Base-by-base conservation (phyloP, 176 grass and related monocot species). In the Eremochloa ophiuroides region DNA sequence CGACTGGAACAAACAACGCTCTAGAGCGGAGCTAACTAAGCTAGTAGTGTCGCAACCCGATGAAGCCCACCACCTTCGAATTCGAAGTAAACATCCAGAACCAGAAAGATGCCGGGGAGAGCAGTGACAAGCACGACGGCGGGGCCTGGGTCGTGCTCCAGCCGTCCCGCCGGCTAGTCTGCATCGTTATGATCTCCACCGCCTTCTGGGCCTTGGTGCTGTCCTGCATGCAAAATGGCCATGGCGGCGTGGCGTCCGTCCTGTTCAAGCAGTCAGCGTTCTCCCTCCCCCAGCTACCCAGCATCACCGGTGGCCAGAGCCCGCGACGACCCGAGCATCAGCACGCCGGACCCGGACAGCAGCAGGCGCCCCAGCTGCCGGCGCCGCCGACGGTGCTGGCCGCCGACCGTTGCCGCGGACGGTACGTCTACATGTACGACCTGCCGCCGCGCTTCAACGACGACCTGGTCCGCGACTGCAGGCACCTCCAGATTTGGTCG, bases 381-480 rank as follows among this genome's bases (percentile, higher is more conserved):
- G 6, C 48, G 31, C 11, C 8, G 3, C 0, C 37, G 22, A 1
- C 34, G 35, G 35, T 18, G 16, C 10, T 11, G 22, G 0, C 35
- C 60, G 0, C 35, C 60, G 61, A 86, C 34, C 82, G 37, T 1
- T 87, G 87, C 66, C 69, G 69, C 1, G 83, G 90, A 0, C 76
- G 90, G 79, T 83, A 76, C 60, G 73, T 88, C 27, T 92, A 92
- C 70, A 84, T 91, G 73, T 87, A 91, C 69, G 74, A 91, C 71
- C 86, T 91, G 22, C 90, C 86, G 56, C 33, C 86, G 3, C 77
- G 79, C 20, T 91, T 91, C 82, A 91, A 91, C 80, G 68, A 31
- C 20, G 90, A 92, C 79, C 77, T 92, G 42, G 17, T 72, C 50
- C 77, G 23, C 71, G 25, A 83, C 63, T 92, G 90, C 75, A 13